phyloP scores from a whole-genome alignment of 2,329 filamentous ascomycete genomes.

The Ceratocystis variospora region DNA sequence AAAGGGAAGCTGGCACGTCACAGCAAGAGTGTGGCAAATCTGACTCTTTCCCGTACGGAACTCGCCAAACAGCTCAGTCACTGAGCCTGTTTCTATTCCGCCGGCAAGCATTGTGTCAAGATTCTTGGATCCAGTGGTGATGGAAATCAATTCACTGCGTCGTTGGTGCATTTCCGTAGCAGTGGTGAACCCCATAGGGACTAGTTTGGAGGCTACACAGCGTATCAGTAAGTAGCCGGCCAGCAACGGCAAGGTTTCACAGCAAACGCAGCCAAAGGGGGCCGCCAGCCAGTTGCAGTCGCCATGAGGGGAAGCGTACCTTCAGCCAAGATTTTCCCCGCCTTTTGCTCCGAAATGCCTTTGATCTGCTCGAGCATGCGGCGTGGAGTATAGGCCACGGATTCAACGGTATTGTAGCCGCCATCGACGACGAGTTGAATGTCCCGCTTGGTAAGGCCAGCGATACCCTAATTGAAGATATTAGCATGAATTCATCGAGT shows the following conservation, averaged over 20 bases:
- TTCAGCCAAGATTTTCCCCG: slow-evolving; percentile 77
- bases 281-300: neutral
- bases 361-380: slow-evolving; percentile 87
- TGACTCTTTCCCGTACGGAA: slow-evolving; percentile 98
- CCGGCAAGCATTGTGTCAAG: slow-evolving; percentile 89
- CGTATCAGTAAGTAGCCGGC: slow-evolving; percentile 3
- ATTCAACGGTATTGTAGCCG: slow-evolving; percentile 89
- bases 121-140: slow-evolving; percentile 95
- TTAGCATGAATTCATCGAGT: slow-evolving; percentile 6
- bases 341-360: slow-evolving; percentile 94
- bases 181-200: slow-evolving; percentile 97
- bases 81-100: slow-evolving; percentile 90
- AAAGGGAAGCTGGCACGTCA: slow-evolving; percentile 93
- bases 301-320: slow-evolving; percentile 38
- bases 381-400: slow-evolving; percentile 80
- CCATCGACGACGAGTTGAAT: slow-evolving; percentile 86
- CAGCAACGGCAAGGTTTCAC: neutral
- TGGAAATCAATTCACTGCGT: slow-evolving; percentile 91
- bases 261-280: neutral
- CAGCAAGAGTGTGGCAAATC: slow-evolving; percentile 95
- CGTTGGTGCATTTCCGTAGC: slow-evolving; percentile 98
- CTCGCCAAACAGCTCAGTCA: slow-evolving; percentile 96
- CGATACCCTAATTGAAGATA: slow-evolving; percentile 49
- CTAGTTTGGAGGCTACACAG: slow-evolving; percentile 69
- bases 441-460: slow-evolving; percentile 84